Evolutionary conservation across 805 yeast species (phyloP).

Genomic region (Barnettozyma sucrosica): DNA sequence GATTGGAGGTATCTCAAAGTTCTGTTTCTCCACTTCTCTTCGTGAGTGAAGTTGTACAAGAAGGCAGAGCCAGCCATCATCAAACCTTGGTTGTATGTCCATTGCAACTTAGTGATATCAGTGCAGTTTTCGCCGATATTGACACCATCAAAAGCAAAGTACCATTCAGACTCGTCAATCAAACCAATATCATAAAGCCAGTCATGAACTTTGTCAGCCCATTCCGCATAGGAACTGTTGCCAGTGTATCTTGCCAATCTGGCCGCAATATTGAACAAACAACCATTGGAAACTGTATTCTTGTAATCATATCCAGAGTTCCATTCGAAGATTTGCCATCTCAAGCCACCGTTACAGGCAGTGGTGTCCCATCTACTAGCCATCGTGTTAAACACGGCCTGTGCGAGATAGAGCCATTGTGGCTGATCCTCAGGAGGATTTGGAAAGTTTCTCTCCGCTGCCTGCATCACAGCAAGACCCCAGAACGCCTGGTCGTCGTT

Average conservation of each 20-base stretch:
- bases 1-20: slow-evolving; percentile 41
- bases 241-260: slow-evolving; percentile 74
- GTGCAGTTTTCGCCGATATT: slow-evolving; percentile 44
- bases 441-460: slow-evolving; percentile 77
- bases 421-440: slow-evolving; percentile 56
- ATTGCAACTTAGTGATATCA: slow-evolving; percentile 45
- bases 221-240: slow-evolving; percentile 65
- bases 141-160: slow-evolving; percentile 59
- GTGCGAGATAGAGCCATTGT: slow-evolving; percentile 72
- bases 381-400: slow-evolving; percentile 86
- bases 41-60: slow-evolving; percentile 56
- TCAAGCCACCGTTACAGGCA: slow-evolving; percentile 67
- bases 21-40: slow-evolving; percentile 53
- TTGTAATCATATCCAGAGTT: slow-evolving; percentile 84
- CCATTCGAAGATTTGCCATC: slow-evolving; percentile 92
- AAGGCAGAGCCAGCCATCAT: slow-evolving; percentile 65
- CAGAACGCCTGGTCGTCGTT: slow-evolving; percentile 93
- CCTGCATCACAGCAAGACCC: slow-evolving; percentile 83
- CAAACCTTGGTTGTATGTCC: slow-evolving; percentile 74
- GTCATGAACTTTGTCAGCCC: slow-evolving; percentile 67
- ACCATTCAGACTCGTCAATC: slow-evolving; percentile 34
- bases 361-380: slow-evolving; percentile 66
- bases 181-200: slow-evolving; percentile 57
- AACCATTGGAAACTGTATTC: slow-evolving; percentile 83
- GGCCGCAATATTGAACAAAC: slow-evolving; percentile 75